phyloP scores from a whole-genome alignment of 371 early-diverging fungal genomes.

The Parasitella parasitica region DNA sequence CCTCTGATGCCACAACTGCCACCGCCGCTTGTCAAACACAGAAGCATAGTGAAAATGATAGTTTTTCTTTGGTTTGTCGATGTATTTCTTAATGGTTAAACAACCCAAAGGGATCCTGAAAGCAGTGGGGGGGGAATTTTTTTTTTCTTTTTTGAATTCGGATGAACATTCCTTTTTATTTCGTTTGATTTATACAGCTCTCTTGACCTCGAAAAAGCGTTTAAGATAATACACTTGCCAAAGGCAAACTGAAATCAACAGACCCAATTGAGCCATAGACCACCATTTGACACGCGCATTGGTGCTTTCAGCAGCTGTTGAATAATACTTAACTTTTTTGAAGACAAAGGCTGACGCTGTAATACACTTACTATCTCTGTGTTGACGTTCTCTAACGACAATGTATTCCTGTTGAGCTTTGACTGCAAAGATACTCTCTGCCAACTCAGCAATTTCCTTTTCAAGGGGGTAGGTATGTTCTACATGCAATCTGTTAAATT shows the following conservation, averaged over 20 bases:
- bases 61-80: no score
- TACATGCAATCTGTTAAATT: conserved; percentile 5
- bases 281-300: conserved; percentile 78
- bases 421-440: conserved; percentile 62
- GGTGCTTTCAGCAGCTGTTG: conserved; percentile 74
- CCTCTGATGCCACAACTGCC: no score
- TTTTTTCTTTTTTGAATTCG: not conserved
- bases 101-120: no score
- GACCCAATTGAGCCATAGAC: conserved; percentile 66
- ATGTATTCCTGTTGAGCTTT: conserved; percentile 78
- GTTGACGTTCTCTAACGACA: conserved; percentile 65
- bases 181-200: conserved; percentile 54
- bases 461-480: conserved; percentile 65
- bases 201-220: conserved; percentile 78
- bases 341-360: no score
- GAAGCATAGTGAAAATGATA: no score
- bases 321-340: not conserved
- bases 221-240: conserved; percentile 76
- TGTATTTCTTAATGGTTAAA: no score
- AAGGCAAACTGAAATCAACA: conserved; percentile 63
- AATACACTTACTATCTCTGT: conserved; percentile 76
- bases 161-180: not conserved
- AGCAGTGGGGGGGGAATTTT: no score
- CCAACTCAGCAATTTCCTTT: conserved; percentile 65
- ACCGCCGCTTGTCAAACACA: no score